Conservation (phyloP, 2,329 filamentous ascomycete genomes). For the Chaetomium strumarium region DNA sequence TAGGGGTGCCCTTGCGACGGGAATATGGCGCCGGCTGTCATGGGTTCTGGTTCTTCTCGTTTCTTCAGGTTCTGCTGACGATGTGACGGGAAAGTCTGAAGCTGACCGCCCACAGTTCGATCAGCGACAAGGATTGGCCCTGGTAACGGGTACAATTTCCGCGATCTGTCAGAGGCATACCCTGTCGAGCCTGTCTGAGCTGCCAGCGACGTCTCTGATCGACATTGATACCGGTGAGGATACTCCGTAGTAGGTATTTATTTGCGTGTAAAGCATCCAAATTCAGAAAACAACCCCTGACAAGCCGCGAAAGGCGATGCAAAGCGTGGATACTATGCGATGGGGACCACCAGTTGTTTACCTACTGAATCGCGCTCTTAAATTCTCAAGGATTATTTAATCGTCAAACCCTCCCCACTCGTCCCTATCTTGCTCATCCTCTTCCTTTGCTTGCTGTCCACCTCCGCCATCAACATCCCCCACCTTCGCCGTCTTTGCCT, state of each 20-base stretch:
- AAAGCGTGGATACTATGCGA: no score
- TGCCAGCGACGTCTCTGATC: neutral
- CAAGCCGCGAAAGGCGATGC: neutral
- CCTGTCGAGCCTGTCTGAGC: neutral
- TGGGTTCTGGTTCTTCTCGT: neutral
- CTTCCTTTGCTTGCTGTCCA: neutral
- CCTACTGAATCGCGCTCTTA: no score
- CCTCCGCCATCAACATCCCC: neutral
- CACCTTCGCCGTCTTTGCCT: neutral
- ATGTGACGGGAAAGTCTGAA: neutral
- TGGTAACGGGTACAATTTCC: neutral
- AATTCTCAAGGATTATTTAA: neutral
- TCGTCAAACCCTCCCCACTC: constrained; percentile 21
- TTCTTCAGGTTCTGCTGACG: neutral
- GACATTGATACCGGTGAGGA: no score
- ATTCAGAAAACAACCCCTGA: neutral
- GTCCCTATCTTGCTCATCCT: constrained; percentile 1
- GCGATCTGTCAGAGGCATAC: neutral
- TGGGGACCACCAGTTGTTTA: no score
- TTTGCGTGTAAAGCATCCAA: no score
- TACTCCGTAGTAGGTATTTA: no score
- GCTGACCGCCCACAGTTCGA: no score
- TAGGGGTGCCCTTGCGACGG: constrained; percentile 40
- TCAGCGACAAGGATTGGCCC: no score
- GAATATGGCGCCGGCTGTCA: neutral